Base-by-base conservation (phyloP, 2,329 filamentous ascomycete species). In the Ophiostoma sp. region DNA sequence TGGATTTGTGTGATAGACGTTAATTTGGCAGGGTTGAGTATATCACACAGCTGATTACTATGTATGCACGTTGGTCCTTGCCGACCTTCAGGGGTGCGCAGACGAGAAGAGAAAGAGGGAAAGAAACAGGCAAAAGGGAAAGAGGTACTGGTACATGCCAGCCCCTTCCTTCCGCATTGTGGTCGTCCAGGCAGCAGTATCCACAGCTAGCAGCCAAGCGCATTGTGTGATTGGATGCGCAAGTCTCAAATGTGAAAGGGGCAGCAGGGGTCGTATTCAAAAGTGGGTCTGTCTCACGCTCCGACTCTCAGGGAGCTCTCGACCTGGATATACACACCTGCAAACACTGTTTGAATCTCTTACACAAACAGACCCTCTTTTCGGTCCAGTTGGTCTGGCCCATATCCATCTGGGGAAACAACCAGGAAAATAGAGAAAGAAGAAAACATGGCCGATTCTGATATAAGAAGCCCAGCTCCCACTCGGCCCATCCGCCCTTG, bases 401-500 rank as follows among this genome's bases (percentile, higher is more conserved):
- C 57, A 33, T 23, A 27, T 33, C 57, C 57, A 8, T 64, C 54
- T 62, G 57, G 57, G 57, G 57, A 62, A 57, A 57, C 52, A 31
- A 11, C n/a, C 15, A 6, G 6, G 4, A 27, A 6, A 10, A 33
- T 7, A 36, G 20, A 27, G 35, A 27, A 62, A 44, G 52, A 67
- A 67, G 17, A 44, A 67, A 44, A 44, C 13, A 57, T 15, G 48
- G 57, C 20, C 52, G 17, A 4, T 23, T 31, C 33, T 62, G 66
- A 72, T 72, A 72, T 71, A 65, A 70, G 54, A 57, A 69, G 44
- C 68, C 69, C 54, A 68, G 70, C 72, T 72, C 72, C 70, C 72
- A 70, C 68, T 60, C 36, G 57, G 60, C 23, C 60, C 66, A 44
- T 31, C 6, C 68, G 66, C 68, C 48, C 67, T 60, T 60, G 72